phyloP scores from a whole-genome alignment of 139 green algal genomes.

The Tetradesmus obliquus region DNA sequence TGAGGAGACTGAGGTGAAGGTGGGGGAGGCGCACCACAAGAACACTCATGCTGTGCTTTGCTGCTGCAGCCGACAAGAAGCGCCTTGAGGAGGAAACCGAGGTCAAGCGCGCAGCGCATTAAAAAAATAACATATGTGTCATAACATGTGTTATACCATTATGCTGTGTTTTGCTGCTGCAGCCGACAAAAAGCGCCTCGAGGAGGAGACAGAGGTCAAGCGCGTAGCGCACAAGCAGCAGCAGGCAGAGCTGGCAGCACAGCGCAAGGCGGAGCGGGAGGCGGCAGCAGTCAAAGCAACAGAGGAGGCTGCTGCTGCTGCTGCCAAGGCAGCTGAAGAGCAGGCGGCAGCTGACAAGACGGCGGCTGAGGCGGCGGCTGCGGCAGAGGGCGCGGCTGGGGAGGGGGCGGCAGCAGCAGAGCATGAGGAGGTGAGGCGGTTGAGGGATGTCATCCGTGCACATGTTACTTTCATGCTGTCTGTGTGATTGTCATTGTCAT shows the following conservation, averaged over 20 bases:
- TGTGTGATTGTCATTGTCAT: too few species aligned
- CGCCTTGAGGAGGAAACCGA: constrained; percentile 22
- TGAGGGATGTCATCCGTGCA: not conserved
- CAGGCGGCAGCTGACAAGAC: constrained; percentile 34
- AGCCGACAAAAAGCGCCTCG: constrained; percentile 28
- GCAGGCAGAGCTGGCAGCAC: constrained; percentile 9
- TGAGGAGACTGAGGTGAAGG: constrained; percentile 21
- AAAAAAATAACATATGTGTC: not conserved
- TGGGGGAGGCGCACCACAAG: too few species aligned
- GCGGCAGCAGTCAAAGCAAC: constrained; percentile 39
- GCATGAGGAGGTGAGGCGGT: not conserved
- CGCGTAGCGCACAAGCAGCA: constrained; percentile 8
- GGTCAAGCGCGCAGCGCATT: not conserved
- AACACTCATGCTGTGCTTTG: not conserved
- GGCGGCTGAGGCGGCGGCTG: constrained; percentile 34
- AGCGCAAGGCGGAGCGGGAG: constrained; percentile 32
- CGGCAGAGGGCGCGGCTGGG: constrained; percentile 4
- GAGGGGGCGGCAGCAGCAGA: constrained; percentile 12
- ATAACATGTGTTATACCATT: not conserved
- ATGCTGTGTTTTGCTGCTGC: not conserved
- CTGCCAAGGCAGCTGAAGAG: constrained; percentile 29
- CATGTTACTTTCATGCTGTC: too few species aligned
- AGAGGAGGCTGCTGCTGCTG: constrained; percentile 37
- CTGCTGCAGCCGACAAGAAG: constrained; percentile 5
- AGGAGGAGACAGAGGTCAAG: constrained; percentile 38